A percentile compares a stretch with the other conserved stretches of the same genome.
phyloP scores from a whole-genome alignment of 345 rosid species.

The Pistacia atlantica region DNA sequence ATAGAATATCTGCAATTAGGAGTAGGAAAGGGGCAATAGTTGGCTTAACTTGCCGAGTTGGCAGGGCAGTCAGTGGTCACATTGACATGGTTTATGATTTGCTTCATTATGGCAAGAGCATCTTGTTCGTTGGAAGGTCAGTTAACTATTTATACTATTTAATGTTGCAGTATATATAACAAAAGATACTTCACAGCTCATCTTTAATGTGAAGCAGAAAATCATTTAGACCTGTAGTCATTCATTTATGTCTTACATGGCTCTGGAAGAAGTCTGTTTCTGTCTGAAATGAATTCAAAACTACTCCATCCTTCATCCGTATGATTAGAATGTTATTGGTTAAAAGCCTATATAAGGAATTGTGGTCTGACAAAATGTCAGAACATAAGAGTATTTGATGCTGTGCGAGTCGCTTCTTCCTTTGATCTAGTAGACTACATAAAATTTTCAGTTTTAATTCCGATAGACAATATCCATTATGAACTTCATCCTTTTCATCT shows the following conservation, averaged over 20 bases:
- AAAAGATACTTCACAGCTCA: background rate
- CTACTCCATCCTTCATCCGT: background rate
- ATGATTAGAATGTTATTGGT: background rate
- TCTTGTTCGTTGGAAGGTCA: conserved; percentile 69
- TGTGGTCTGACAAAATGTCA: background rate
- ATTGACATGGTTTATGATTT: conserved; percentile 65
- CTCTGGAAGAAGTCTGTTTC: background rate
- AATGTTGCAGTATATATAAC: background rate
- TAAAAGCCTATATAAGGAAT: background rate
- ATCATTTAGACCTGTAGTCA: background rate
- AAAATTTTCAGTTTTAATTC: background rate
- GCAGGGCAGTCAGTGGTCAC: conserved; percentile 65
- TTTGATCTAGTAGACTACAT: background rate
- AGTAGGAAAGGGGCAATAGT: conserved; percentile 55
- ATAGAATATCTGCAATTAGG: conserved; percentile 64
- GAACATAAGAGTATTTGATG: background rate
- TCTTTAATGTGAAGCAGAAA: background rate
- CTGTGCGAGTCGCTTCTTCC: background rate
- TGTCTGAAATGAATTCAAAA: background rate
- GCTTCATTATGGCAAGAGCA: conserved; percentile 62
- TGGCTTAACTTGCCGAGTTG: conserved; percentile 70
- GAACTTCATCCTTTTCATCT: background rate
- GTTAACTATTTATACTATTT: background rate
- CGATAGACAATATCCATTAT: background rate
- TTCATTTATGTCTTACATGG: background rate